Evolutionary conservation across 345 rosid species (phyloP), one percentile per base, ranked within the genome.

Genomic region (Brassica carinata): DNA sequence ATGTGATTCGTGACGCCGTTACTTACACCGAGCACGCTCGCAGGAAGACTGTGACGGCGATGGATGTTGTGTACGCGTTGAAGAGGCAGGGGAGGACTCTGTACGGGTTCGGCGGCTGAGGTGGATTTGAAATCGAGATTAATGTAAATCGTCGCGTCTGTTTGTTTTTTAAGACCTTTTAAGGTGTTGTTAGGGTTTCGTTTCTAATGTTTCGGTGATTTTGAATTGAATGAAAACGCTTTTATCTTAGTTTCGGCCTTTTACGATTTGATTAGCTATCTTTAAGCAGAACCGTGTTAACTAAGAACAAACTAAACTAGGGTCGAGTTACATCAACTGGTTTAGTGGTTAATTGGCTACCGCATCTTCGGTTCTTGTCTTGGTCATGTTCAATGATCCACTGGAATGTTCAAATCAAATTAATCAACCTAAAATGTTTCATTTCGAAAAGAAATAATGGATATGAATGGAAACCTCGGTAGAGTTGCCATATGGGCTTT

Each of bases 21-120:
- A 84, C 84, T 53, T 84, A 84, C 73, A 81, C 87, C 0, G 86
- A 83, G 76, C 87, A 84, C 8, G 81, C 81, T 7, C 66, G 87
- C 29, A 59, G 85, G 26, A 82, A 82, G 17, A 82, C 85, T 1
- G 84, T 82, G 0, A 82, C 82, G 38, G 85, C 79, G 72, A 82
- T 82, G 85, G 85, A 82, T 76, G 85, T 82, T 18, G 85, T 82
- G 0, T 82, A 82, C 26, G 85, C 85, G 1, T 55, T 82, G 73
- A 82, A 82, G 79, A 78, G 85, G 64, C 85, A 82, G 13, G 85
- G 85, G 7, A 8, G 85, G 18, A 77, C 84, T 61, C 15, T 82
- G 0, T 82, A 77, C 8, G 84, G 84, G 0, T 82, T 82, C 45
- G 84, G 85, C 5, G 84, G 84, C 14, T 82, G 65, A 81, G 31